Base-by-base conservation (phyloP, 495 filamentous ascomycete genomes). In the Poronia punctata region DNA sequence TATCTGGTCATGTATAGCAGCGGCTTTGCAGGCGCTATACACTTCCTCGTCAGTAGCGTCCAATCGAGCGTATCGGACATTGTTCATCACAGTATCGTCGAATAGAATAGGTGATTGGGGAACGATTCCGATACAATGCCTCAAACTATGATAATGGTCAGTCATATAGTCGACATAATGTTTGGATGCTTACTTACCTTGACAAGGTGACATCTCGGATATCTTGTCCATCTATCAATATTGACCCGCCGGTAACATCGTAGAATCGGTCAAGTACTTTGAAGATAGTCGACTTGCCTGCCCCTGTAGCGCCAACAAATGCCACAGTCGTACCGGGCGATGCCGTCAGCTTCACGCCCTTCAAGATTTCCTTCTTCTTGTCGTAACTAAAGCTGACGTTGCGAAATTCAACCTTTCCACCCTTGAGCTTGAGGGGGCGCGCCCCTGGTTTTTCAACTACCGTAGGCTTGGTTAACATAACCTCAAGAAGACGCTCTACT, bases 201-300 rank as follows among this genome's bases (percentile, higher is more conserved):
- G 54, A 68, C 28, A 83, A 65, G 7, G 76, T 82, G 15, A 88
- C 70, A 27, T 83, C 72, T 11, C 74, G 69, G 35, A 88, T 76
- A 51, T 88, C 78, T 38, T 86, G 82, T 3, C 76, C 79, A 53
- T 89, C 85, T 35, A 90, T 83, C n/a, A 59, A 54, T 38, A 89
- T 83, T 2, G 60, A 64, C 1, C 85, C 85, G 9, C 53, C 52
- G 3, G 64, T 71, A 3, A 82, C 70, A 48, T 89, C 81, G 61
- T 84, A 88, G 54, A 82, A 81, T 0, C 85, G 70, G 43, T 76
- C 68, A 12, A 88, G 70, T 5, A 89, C 70, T 47, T 84, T 82
- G 30, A 88, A 63, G 26, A 86, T 79, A 2, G 83, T 86, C 3
- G 83, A 83, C 52, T 89, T 92, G 14, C 85, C 85, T 17, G 75